These are phyloP conservation scores for Boletus rufocinnamomeus DNA, from an alignment of 768 basidiomycete genomes.

Conservation along the genomic window DNA sequence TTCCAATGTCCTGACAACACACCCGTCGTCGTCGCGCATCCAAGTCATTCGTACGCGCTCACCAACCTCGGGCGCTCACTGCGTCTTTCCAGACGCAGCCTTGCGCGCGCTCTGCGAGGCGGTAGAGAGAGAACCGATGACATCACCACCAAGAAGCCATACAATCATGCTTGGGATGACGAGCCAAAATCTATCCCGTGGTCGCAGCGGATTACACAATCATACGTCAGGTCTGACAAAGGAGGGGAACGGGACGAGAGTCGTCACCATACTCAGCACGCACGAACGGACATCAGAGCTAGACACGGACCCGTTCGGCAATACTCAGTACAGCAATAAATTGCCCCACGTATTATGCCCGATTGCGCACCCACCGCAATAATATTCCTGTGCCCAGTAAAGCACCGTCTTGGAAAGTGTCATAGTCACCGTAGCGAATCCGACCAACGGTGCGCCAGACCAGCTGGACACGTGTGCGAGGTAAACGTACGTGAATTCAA, in stretches of 20 bases:
- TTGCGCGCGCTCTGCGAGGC: conserved; percentile 29
- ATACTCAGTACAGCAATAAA: conserved; percentile 64
- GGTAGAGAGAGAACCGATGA: conserved; percentile 48
- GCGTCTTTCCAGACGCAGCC: conserved; percentile 35
- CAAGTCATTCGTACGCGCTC: background rate
- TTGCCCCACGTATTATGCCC: conserved; percentile 67
- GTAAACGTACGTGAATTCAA: conserved; percentile 78
- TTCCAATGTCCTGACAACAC: background rate
- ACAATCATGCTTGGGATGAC: conserved; percentile 57
- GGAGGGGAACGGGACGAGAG: too few relatives aligned
- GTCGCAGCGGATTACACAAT: too few relatives aligned
- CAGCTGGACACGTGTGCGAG: conserved; percentile 62
- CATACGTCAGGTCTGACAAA: too few relatives aligned
- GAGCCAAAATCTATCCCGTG: too few relatives aligned
- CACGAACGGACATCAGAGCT: background rate
- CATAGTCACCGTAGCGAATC: conserved; percentile 71
- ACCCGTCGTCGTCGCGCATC: background rate
- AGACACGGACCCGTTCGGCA: conserved; percentile 73
- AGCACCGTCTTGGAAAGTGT: conserved; percentile 83
- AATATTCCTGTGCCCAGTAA: conserved; percentile 83
- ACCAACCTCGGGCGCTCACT: conserved; percentile 11
- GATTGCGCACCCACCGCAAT: conserved; percentile 66
- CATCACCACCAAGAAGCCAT: conserved; percentile 60
- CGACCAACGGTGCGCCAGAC: conserved; percentile 71
- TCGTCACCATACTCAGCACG: conserved; percentile 9